phyloP scores from a whole-genome alignment of 176 grass and related monocot genomes.

The Oryza australiensis region DNA sequence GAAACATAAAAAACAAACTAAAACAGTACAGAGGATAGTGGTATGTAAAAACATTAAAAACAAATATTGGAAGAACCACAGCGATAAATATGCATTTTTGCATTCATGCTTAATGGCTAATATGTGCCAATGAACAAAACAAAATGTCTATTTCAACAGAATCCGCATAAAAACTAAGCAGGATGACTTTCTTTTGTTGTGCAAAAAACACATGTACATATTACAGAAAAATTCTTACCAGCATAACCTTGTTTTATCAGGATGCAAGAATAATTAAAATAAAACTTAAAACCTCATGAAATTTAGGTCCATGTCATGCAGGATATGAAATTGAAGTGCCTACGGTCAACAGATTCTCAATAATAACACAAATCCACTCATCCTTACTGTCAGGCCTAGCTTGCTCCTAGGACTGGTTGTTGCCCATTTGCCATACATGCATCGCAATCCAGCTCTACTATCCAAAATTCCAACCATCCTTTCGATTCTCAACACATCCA shows the following conservation, averaged over 20 bases:
- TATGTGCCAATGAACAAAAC: neutral
- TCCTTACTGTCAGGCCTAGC: constrained; percentile 59
- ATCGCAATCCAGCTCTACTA: constrained; percentile 58
- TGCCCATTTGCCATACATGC: constrained; percentile 41
- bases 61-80: neutral
- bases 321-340: constrained; percentile 3
- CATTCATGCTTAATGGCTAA: constrained; percentile 5
- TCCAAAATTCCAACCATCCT: constrained; percentile 58
- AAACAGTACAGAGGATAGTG: neutral
- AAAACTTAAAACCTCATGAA: constrained; percentile 4
- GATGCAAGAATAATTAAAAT: constrained; percentile 5
- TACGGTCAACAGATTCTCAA: constrained; percentile 12
- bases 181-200: neutral
- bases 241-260: neutral
- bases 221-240: constrained; percentile 8
- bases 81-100: neutral
- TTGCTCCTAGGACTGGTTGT: constrained; percentile 50
- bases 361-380: constrained; percentile 43
- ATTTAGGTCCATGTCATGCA: neutral
- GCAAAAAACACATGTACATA: neutral
- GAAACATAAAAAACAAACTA: neutral
- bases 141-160: constrained; percentile 5
- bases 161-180: constrained; percentile 6
- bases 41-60: neutral
- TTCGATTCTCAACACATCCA: constrained; percentile 46